Evolutionary conservation across 2,329 filamentous ascomycete species (phyloP).

Genomic region (Calonectria pauciramosa): DNA sequence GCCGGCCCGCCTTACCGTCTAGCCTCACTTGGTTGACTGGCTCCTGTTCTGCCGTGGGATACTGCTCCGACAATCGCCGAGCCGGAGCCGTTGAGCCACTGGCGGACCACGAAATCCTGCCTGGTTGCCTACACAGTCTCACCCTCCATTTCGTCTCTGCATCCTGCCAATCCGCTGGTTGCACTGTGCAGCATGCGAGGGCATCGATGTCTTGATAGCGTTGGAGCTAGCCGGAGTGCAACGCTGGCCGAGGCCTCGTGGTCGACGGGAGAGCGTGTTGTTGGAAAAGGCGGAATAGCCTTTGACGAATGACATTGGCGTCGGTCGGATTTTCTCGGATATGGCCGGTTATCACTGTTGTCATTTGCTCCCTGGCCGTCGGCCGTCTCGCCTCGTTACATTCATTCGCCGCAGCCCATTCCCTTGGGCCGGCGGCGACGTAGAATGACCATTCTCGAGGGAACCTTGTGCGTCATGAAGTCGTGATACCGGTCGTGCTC

Average conservation of each 20-base stretch:
- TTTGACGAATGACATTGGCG: not conserved
- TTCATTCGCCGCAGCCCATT: not conserved
- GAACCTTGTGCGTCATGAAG: constrained; percentile 6
- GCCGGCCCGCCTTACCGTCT: constrained; percentile 8
- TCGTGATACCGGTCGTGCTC: not conserved
- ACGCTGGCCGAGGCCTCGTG: constrained; percentile 4
- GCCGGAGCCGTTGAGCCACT: not conserved
- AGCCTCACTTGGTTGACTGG: not conserved
- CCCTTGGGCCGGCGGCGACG: constrained; percentile 2
- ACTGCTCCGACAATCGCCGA: constrained; percentile 3
- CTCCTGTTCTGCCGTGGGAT: not conserved
- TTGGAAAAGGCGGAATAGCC: not conserved
- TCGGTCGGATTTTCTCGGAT: not conserved
- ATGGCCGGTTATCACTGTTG: not conserved
- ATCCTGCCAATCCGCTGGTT: not conserved
- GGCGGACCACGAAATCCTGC: not conserved
- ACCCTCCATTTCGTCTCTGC: not conserved
- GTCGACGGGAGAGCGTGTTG: constrained; percentile 1
- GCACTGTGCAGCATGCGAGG: constrained; percentile 1
- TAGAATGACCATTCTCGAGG: not conserved
- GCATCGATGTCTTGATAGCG: not conserved
- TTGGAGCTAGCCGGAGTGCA: constrained; percentile 2
- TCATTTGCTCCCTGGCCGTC: not conserved
- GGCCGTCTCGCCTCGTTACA: constrained; percentile 1
- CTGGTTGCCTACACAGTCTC: not conserved